Base-by-base conservation (phyloP, 2,329 filamentous ascomycete genomes). In the Exophiala spinifera region DNA sequence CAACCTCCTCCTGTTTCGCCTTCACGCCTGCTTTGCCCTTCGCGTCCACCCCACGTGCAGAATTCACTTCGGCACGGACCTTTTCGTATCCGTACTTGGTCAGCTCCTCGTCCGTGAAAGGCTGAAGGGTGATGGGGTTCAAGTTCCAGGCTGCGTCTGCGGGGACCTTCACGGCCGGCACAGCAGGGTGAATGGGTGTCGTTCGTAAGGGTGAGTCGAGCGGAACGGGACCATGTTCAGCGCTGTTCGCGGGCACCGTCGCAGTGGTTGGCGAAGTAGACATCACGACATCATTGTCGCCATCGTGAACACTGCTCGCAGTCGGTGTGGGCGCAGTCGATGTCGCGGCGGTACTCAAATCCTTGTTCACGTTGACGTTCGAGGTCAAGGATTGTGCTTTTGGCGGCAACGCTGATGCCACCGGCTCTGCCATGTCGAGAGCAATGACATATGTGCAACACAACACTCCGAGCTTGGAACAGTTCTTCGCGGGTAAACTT, bases 51-150 rank as follows among this genome's bases (percentile, higher is more conserved):
- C 43, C 44, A n/a, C 49, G 46, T 11, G 50, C 49, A 5, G 49
- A 37, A 37, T 51, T 43, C 21, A 62, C 47, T 50, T 61, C 54
- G 3, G 56, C 51, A 13, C 55, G 21, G 2, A 64, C 33, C 20
- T 59, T 51, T 25, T 60, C 59, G 36, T 50, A 60, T 13, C 61
- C 60, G 47, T 63, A 51, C 21, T 51, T 55, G 11, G 25, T 33
- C 25, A 64, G 45, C 21, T 64, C 62, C 11, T 55, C 52, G 14
- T 53, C 53, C 4, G 59, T 61, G 39, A 64, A 64, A 2, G 59
- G 62, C 19, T 53, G 49, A 3, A 63, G 51, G 1, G 62, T 64
- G 21, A 64, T 37, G 0, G 62, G 62, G 34, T 63, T 58, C 31
- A 28, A 53, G 47, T 57, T 51, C 17, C 46, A 23, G n/a, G 15